Evolutionary conservation across 1,284 basidiomycete species (phyloP), one percentile per base, ranked within the genome.

Genomic region (Clitocybe nebularis): DNA sequence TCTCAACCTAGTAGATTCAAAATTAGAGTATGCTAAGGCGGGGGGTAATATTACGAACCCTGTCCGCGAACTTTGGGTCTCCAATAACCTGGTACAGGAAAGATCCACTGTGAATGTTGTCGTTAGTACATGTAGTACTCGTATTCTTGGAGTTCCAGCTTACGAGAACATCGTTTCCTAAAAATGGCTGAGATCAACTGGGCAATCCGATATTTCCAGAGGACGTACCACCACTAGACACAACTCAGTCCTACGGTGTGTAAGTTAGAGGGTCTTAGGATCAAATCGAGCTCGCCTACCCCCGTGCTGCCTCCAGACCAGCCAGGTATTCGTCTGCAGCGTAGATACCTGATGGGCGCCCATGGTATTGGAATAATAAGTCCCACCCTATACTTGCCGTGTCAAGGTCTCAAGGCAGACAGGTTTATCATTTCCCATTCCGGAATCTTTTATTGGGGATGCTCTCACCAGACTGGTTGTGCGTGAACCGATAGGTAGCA

Each of bases 101-200:
- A 7, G 75, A 77, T 7, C 73, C 75, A 10, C 75, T 77, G 41
- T 6, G 21, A 19, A 22, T 42, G n/a, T 39, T 42, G n/a, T 39
- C 19, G 21, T 43, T 21, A 17, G 26, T 29, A 14, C 8, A 13
- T 6, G 23, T n/a, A 14, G 14, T 19, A 23, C 19, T 33, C 23
- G 39, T 13, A 21, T 16, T 9, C 11, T 35, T 10, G 21, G 26
- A 19, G 5, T 11, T 19, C 22, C 28, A 1, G 59, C 74, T 44
- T 50, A 78, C 72, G 77, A 78, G 56, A 77, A 79, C 74, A 80
- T 78, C 3, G 76, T 75, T 68, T 79, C 77, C 74, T 77, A 19
- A 30, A 14, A n/a, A n/a, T n/a, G n/a, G n/a, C n/a, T n/a, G n/a
- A 19, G 21, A 23, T 14, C 2, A 21, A 5, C 21, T 21, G 14